Evolutionary conservation across 2,329 filamentous ascomycete genomes (phyloP).

Genomic region (Corniculantispora saksenae): DNA sequence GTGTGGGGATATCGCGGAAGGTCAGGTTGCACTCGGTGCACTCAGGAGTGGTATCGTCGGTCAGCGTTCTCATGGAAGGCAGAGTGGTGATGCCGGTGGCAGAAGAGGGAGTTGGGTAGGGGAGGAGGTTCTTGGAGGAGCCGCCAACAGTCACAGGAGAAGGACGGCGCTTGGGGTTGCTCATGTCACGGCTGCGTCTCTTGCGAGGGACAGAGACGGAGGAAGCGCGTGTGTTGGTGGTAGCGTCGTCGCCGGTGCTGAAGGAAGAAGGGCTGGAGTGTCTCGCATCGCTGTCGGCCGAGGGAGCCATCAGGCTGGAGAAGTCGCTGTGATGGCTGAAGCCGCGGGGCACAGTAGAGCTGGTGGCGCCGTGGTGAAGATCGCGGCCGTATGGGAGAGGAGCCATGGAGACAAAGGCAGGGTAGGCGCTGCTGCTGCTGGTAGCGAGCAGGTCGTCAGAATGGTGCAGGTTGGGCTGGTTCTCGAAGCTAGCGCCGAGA

Average conservation of each 20-base stretch:
- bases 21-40: conserved; percentile 18
- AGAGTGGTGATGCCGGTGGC: neutral
- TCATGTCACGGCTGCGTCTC: conserved; percentile 8
- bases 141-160: neutral
- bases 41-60: conserved; percentile 16
- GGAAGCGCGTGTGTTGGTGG: conserved; percentile 11
- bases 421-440: conserved; percentile 12
- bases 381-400: conserved; percentile 12
- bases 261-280: conserved; percentile 20
- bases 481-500: conserved; percentile 14
- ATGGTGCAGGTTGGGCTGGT: conserved; percentile 7
- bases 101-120: conserved; percentile 9
- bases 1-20: conserved; percentile 49
- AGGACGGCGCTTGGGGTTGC: neutral
- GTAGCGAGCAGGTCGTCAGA: conserved; percentile 8
- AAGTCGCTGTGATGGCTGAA: conserved; percentile 18
- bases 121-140: neutral
- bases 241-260: conserved; percentile 14
- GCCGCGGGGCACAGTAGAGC: conserved; percentile 11
- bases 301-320: conserved; percentile 5
- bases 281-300: conserved; percentile 13
- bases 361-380: neutral
- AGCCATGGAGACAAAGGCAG: conserved; percentile 16
- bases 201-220: conserved; percentile 16
- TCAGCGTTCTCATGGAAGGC: conserved; percentile 4